Percentiles rank a stretch among this genome's conserved stretches.
These are phyloP conservation scores for Brettanomyces sp. DNA, from an alignment of 805 yeast species.

Conservation along the genomic window DNA sequence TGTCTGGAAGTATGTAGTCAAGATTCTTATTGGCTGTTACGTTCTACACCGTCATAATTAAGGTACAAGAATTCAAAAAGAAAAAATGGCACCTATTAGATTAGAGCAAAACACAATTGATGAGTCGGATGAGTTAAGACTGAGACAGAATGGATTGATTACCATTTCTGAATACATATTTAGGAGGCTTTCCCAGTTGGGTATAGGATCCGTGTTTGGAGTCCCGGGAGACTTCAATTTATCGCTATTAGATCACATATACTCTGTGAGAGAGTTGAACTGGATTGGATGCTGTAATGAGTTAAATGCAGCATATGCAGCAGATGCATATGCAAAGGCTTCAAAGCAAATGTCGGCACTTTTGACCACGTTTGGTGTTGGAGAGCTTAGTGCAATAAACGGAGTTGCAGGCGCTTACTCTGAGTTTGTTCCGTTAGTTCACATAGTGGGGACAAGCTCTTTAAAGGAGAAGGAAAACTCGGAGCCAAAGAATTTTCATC, in stretches of 20 bases:
- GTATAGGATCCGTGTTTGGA: constrained; percentile 40
- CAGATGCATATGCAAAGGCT: constrained; percentile 37
- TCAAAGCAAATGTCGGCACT: constrained; percentile 29
- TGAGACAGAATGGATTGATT: constrained; percentile 4
- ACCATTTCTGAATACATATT: constrained; percentile 37
- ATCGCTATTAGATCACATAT: constrained; percentile 36
- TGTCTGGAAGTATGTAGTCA: too few species aligned
- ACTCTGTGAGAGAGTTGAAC: constrained; percentile 19
- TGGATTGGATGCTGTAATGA: constrained; percentile 44
- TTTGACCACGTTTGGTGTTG: constrained; percentile 43
- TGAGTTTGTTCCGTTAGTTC: constrained; percentile 37
- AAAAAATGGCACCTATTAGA: constrained; percentile 3
- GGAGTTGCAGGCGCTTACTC: constrained; percentile 42
- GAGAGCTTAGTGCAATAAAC: constrained; percentile 41
- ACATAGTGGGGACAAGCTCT: constrained; percentile 40
- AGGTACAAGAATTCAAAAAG: not conserved
- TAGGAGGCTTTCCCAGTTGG: constrained; percentile 33
- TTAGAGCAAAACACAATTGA: not conserved
- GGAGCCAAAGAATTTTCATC: constrained; percentile 34
- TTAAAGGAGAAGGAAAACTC: constrained; percentile 10
- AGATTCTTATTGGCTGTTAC: too few species aligned
- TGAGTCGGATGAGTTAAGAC: too few species aligned
- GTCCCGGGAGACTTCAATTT: constrained; percentile 58
- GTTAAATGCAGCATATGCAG: constrained; percentile 41
- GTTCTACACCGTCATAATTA: too few species aligned